Evolutionary conservation across 441 rosid species (phyloP), one percentile per base, ranked within the genome.

Genomic region (Dalechampia spathulata): DNA sequence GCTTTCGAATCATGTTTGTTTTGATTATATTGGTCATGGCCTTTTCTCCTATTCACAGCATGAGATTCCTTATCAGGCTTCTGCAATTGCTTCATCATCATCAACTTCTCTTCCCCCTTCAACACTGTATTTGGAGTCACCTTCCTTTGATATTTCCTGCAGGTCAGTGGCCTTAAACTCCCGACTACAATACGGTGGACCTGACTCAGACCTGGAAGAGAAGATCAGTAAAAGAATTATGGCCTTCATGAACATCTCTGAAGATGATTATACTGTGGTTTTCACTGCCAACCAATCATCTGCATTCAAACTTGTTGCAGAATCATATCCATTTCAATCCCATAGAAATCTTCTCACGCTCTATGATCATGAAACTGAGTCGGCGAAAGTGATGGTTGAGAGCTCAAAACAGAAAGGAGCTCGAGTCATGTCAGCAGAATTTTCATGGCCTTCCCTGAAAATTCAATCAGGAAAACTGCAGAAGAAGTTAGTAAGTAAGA

Each of bases 301-400:
- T 23, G 96, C 95, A 25, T 88, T 86, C 58, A 92, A 83, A 70
- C 79, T 88, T 49, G 32, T 88, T 30, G 90, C 96, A 13, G 98
- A 88, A 6, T 62, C 74, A 44, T 92, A 88, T 61, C 86, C 87
- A 15, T 86, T 88, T 67, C 75, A 70, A 25, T 75, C 80, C 14
- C 61, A 73, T 43, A 70, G 58, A 11, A 78, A 78, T 66, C 90
- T 88, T 49, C 77, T 88, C 32, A 78, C 92, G 0, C 88, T 92
- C 10, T 92, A 92, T 43, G 94, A 92, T 66, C 63, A 83, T 27
- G 86, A 85, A 63, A 86, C 73, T 47, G 96, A 88, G 72, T 90
- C 91, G 6, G 78, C 76, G 12, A 77, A 79, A 19, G 56, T 70
- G 19, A 77, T 92, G 90, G 62, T 73, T 10, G 73, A 61, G 49